Conservation (phyloP, 495 filamentous ascomycete species). For the Sporormia fimetaria region DNA sequence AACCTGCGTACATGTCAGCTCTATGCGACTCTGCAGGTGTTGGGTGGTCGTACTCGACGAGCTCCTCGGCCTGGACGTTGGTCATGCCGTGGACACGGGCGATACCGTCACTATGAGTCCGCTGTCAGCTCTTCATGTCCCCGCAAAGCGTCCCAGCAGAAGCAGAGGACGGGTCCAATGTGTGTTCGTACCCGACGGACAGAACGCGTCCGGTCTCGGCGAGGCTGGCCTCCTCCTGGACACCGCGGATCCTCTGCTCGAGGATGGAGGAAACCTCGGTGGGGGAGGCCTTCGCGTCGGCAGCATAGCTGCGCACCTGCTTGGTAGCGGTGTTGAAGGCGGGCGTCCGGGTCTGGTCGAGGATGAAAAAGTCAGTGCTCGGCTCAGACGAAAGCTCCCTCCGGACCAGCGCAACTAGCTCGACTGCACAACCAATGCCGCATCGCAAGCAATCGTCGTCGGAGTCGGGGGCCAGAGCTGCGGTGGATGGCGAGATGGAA, state of each 20-base stretch:
- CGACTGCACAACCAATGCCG: slow-evolving; percentile 11
- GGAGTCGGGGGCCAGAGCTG: too few relatives aligned
- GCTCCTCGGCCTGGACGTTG: slow-evolving; percentile 99
- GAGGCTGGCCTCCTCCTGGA: slow-evolving; percentile 88
- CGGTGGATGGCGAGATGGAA: slow-evolving; percentile 32
- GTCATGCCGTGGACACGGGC: slow-evolving; percentile 98
- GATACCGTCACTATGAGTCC: slow-evolving; percentile 83
- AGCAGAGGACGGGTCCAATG: too few relatives aligned
- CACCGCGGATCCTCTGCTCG: slow-evolving; percentile 96
- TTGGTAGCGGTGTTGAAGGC: slow-evolving; percentile 57
- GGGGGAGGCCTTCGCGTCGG: slow-evolving; percentile 86
- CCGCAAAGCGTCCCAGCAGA: slow-evolving; percentile 18
- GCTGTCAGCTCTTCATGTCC: slow-evolving; percentile 33
- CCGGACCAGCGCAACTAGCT: slow-evolving; percentile 24
- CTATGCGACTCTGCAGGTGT: slow-evolving; percentile 18
- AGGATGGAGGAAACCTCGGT: slow-evolving; percentile 99
- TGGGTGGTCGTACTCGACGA: slow-evolving; percentile 78
- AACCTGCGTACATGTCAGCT: slow-evolving; percentile 52
- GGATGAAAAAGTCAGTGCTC: slow-evolving; percentile 29
- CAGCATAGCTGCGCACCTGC: slow-evolving; percentile 81
- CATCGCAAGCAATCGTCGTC: neutral
- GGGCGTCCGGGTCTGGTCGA: slow-evolving; percentile 64
- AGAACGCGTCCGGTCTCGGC: slow-evolving; percentile 98
- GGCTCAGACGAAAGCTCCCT: slow-evolving; percentile 23
- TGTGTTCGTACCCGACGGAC: slow-evolving; percentile 79